Base-by-base conservation (phyloP, 768 basidiomycete species). In the Calocybe cyanea region DNA sequence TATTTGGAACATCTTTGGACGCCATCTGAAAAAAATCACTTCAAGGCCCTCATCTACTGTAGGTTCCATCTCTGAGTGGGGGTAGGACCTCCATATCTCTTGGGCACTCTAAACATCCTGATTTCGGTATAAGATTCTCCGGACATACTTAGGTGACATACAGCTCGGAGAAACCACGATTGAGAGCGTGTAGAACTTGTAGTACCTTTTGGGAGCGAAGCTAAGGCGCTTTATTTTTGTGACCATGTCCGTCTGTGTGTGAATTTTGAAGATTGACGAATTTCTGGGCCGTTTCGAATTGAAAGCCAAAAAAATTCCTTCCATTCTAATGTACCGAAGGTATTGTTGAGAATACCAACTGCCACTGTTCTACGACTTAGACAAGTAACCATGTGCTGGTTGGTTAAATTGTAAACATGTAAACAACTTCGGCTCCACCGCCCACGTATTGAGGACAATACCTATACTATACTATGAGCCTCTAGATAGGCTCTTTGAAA, bases 401-500 rank as follows among this genome's bases (percentile, higher is more conserved):
- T n/a, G n/a, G n/a, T 28, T 11, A 28, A 40, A 13, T 11, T 32
- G 41, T 21, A 52, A 44, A 52, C 24, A 46, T 50, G 34, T 46
- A 53, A 54, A 57, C 51, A 55, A 45, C 39, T 50, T 43, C 52
- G 15, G 46, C 45, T 42, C 34, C 47, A 46, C 53, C 53, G 44
- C n/a, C n/a, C 52, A 42, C 45, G 31, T 51, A 34, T 45, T 38
- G 35, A 18, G 37, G 43, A 18, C 32, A 9, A 25, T 40, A 32
- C 52, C 50, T 43, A 41, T 47, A 56, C 52, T 18, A 67, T 69
- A 56, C 52, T 18, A 67, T 69, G 66, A 61, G 55, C 58, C 49
- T 64, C 54, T 69, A 71, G 65, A 63, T 63, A 55, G 61, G 61
- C 58, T 63, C 63, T 60, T 60, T 58, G 36, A n/a, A n/a, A 38